phyloP scores from a whole-genome alignment of 2,329 filamentous ascomycete genomes.

The Colletotrichum theobromicola region DNA sequence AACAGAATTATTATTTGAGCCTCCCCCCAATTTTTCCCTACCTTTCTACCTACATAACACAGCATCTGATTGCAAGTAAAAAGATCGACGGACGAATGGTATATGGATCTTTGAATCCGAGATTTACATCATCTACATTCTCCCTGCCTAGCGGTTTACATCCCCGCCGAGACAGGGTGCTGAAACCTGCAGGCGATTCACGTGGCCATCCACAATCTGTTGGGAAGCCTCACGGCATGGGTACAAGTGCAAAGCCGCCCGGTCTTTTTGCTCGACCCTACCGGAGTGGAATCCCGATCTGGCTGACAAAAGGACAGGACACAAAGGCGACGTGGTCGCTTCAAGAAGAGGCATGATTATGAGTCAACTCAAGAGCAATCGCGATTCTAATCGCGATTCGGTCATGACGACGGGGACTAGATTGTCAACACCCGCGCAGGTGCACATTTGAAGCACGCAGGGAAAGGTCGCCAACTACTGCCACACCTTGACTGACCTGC shows the following conservation, averaged over 20 bases:
- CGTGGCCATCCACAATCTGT: background rate
- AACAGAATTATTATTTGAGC: background rate
- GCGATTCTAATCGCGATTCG: background rate
- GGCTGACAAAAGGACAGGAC: background rate
- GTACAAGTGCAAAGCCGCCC: background rate
- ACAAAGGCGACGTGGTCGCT: background rate
- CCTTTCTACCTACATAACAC: background rate
- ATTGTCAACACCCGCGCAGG: background rate
- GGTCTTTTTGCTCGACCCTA: background rate
- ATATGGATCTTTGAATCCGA: background rate
- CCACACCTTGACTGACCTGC: background rate
- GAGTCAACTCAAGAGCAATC: background rate
- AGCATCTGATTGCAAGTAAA: background rate
- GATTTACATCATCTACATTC: background rate
- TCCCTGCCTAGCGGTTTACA: background rate
- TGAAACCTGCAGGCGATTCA: background rate
- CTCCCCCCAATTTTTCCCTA: background rate
- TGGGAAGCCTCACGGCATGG: background rate
- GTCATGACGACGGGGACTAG: background rate
- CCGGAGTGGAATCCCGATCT: background rate
- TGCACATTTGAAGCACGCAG: background rate
- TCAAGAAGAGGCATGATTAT: background rate
- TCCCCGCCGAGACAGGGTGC: background rate
- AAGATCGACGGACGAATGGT: background rate
- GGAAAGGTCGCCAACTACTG: background rate